phyloP scores from a whole-genome alignment of 768 basidiomycete species.

The Auricularia heimuer region DNA sequence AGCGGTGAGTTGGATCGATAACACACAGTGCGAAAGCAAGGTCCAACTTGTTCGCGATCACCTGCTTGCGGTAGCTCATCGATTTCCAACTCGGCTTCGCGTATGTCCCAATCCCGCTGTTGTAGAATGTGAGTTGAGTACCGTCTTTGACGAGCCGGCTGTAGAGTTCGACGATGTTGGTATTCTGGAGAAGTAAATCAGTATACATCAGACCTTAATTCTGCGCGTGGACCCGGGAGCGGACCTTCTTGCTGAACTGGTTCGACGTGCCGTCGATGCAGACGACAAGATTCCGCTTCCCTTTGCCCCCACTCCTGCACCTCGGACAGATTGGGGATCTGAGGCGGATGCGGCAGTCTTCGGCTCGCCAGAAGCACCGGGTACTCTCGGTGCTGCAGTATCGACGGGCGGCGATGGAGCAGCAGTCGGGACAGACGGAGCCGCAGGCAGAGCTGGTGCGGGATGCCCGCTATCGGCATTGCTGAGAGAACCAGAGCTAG shows the following conservation, averaged over 20 bases:
- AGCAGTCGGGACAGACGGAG: no score
- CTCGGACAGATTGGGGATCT: no score
- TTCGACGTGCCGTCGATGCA: neutral
- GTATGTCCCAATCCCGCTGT: slow-evolving; percentile 31
- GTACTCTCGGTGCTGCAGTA: no score
- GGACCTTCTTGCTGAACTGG: neutral
- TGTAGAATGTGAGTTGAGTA: slow-evolving; percentile 30
- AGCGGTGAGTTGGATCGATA: neutral
- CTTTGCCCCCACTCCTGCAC: no score
- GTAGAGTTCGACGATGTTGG: slow-evolving; percentile 33
- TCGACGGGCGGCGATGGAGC: no score
- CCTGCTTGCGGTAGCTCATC: slow-evolving; percentile 13
- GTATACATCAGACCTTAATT: neutral
- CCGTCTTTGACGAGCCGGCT: slow-evolving; percentile 23
- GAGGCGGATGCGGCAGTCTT: no score
- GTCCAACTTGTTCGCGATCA: slow-evolving; percentile 21
- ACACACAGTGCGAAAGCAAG: slow-evolving; percentile 30
- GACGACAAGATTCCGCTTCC: neutral
- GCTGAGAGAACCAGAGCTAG: no score
- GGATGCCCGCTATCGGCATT: no score
- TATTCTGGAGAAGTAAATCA: slow-evolving; percentile 21
- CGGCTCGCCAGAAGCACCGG: no score
- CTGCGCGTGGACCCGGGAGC: neutral
- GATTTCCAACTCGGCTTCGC: slow-evolving; percentile 18
- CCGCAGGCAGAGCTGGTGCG: no score